Conservation (phyloP, 176 grass and related monocot species). For the Thinopyrum elongatum region DNA sequence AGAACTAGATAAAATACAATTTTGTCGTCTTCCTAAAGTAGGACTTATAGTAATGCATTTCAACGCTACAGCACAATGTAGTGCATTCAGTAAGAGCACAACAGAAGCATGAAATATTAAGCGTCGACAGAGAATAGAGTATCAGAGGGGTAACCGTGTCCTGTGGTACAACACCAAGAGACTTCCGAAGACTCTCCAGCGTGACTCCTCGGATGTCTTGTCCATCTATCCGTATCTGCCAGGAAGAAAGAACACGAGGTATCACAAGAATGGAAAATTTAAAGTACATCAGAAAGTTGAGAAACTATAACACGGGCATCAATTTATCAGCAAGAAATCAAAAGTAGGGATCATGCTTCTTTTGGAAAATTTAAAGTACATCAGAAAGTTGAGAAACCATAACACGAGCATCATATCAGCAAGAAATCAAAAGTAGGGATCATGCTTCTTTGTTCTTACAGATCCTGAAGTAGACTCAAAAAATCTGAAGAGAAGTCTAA, state of each 20-base stretch:
- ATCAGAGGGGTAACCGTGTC: conserved; percentile 66
- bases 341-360: conserved; percentile 21
- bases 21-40: conserved; percentile 8
- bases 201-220: conserved; percentile 86
- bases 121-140: conserved; percentile 16
- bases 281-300: conserved; percentile 12
- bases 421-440: conserved; percentile 23
- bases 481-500: conserved; percentile 95
- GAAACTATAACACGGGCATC: conserved; percentile 3
- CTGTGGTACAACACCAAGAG: conserved; percentile 97
- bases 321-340: conserved; percentile 25
- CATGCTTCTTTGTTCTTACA: conserved; percentile 53
- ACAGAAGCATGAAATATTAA: conserved; percentile 19
- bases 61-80: conserved; percentile 3
- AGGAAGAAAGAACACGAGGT: conserved; percentile 19
- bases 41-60: conserved; percentile 8
- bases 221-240: conserved; percentile 82
- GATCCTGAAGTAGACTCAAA: conserved; percentile 85
- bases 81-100: neutral
- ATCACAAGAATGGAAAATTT: conserved; percentile 28
- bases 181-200: conserved; percentile 81
- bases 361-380: conserved; percentile 16
- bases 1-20: conserved; percentile 13
- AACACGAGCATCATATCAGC: conserved; percentile 1
- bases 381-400: conserved; percentile 9